Conservation (phyloP, 768 basidiomycete genomes). For the Xerocomus potaroensis region DNA sequence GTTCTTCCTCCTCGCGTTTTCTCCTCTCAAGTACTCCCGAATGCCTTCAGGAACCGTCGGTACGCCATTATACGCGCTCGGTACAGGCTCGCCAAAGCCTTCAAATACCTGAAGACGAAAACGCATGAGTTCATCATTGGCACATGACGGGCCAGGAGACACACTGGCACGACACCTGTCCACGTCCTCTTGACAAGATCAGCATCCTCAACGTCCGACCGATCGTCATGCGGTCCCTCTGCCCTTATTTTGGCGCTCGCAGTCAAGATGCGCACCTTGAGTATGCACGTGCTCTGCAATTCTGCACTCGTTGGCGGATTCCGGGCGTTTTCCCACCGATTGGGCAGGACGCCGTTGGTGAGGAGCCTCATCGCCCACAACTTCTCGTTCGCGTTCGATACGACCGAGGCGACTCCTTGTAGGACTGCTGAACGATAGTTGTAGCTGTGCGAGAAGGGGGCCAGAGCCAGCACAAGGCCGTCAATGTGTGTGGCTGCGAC, state of each 20-base stretch:
- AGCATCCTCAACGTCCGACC: conserved; percentile 12
- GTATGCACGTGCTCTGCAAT: conserved; percentile 21
- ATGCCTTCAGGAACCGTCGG: conserved; percentile 15
- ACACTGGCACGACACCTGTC: conserved; percentile 23
- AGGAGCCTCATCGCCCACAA: conserved; percentile 22
- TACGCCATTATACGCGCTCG: conserved; percentile 18
- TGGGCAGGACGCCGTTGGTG: conserved; percentile 21
- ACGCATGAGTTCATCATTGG: not conserved
- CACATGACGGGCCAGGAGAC: not conserved
- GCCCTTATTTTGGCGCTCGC: conserved; percentile 24
- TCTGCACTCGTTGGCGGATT: conserved; percentile 20
- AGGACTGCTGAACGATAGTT: conserved; percentile 26
- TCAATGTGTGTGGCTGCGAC: conserved; percentile 24
- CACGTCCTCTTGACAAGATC: conserved; percentile 16
- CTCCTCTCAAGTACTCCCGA: conserved; percentile 17
- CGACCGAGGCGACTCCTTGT: conserved; percentile 14
- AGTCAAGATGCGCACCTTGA: conserved; percentile 20
- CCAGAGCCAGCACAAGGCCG: conserved; percentile 21
- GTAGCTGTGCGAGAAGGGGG: conserved; percentile 24
- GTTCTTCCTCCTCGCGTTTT: conserved; percentile 24
- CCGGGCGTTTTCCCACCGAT: conserved; percentile 19
- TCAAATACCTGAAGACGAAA: conserved; percentile 25
- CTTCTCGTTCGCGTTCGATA: conserved; percentile 19
- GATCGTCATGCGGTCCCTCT: conserved; percentile 21
- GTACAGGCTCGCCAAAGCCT: conserved; percentile 24